Conservation (phyloP, 2,329 filamentous ascomycete genomes). For the Esteya vermicola region DNA sequence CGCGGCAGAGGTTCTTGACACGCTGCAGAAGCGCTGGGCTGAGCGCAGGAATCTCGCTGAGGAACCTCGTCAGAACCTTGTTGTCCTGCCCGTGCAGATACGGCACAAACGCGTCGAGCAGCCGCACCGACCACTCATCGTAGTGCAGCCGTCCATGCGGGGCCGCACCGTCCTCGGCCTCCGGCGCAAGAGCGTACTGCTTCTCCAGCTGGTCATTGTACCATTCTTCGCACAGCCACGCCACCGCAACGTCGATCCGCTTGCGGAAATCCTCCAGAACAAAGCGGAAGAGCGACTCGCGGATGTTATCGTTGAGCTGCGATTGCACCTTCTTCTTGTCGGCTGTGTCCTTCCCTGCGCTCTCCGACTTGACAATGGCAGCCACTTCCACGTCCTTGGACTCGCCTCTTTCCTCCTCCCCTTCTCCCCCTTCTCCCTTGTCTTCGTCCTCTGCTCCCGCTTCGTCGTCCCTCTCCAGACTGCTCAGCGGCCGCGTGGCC, state of each 20-base stretch:
- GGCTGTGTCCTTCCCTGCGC: background rate
- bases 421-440: constrained; percentile 66
- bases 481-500: constrained; percentile 63
- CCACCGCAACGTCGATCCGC: constrained; percentile 78
- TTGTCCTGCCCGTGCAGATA: constrained; percentile 78
- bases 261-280: constrained; percentile 84
- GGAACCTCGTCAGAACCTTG: constrained; percentile 75
- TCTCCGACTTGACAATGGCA: background rate
- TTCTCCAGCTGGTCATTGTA: constrained; percentile 61
- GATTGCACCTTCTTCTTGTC: constrained; percentile 13
- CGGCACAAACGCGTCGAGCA: constrained; percentile 80
- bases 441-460: constrained; percentile 28
- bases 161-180: background rate
- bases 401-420: constrained; percentile 75
- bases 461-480: constrained; percentile 61
- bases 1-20: constrained; percentile 52
- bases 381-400: constrained; percentile 43
- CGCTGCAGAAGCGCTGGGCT: constrained; percentile 57
- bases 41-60: constrained; percentile 80
- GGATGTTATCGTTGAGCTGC: constrained; percentile 53
- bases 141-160: constrained; percentile 37
- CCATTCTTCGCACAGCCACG: constrained; percentile 97
- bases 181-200: constrained; percentile 14
- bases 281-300: constrained; percentile 70
- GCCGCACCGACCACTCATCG: constrained; percentile 60